Evolutionary conservation across 495 filamentous ascomycete species (phyloP), one percentile per base, ranked within the genome.

Genomic region (Chaetomium tenue): DNA sequence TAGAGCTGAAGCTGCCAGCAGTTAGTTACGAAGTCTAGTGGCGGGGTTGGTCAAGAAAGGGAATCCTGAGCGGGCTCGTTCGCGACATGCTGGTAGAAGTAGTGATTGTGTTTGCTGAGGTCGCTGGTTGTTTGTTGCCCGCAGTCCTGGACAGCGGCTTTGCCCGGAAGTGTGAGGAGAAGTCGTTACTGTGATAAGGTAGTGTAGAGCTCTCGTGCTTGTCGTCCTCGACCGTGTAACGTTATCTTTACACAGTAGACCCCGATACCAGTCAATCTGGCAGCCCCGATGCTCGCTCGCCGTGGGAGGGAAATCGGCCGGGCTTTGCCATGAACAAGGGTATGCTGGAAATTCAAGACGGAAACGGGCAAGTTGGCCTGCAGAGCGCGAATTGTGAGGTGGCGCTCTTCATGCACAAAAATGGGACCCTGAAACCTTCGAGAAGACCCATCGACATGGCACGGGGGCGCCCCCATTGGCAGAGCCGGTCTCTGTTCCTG

Each of bases 361-460:
- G 28, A 66, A 66, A 66, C 25, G 37, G 47, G 18, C 56, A 66
- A 44, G 50, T 39, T 20, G 28, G 20, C 40, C 61, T 40, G n/a
- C 39, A 15, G 48, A 33, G 28, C 3, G 26, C 23, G 61, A 48
- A 63, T 63, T 63, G 54, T 42, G 57, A 60, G 48, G 63, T 65
- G 63, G 60, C 65, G 53, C 48, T 39, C 23, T 50, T 44, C 46
- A 58, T 64, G 60, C 65, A 42, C 56, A 25, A 65, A 37, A 25
- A 47, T 46, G 46, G 63, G 63, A 46, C 33, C 56, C 52, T 69
- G 64, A 71, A 71, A 68, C 66, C 64, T 71, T 71, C 69, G 48
- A 69, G 69, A 71, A 71, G 62, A 61, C 63, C 66, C 66, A 67
- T 65, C 55, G 54, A 64, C 66, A 67, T 63, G 66, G 67, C 33